Conservation (phyloP, 345 rosid species). For the Hypericum perforatum region DNA sequence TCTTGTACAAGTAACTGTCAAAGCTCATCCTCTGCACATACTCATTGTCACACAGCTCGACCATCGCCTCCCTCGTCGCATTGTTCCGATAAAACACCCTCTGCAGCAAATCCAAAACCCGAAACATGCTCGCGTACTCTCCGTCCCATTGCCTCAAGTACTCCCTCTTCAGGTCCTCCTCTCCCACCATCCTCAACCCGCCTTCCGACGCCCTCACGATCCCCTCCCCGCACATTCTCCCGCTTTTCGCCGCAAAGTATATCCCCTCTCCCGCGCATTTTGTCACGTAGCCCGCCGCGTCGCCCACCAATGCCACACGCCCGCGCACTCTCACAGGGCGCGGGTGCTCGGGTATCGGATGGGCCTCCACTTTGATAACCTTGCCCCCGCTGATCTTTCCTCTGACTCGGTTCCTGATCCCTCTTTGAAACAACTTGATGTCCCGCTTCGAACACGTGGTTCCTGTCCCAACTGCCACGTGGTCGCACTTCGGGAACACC, state of each 20-base stretch:
- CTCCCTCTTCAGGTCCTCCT: constrained; percentile 50
- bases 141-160: constrained; percentile 48
- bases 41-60: constrained; percentile 57
- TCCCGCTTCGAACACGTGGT: constrained; percentile 32
- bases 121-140: constrained; percentile 30
- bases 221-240: constrained; percentile 55
- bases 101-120: constrained; percentile 47
- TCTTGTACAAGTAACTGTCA: constrained; percentile 63
- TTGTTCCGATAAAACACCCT: constrained; percentile 41
- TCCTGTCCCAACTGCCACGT: constrained; percentile 69
- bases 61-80: constrained; percentile 49
- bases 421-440: constrained; percentile 37
- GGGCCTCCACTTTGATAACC: constrained; percentile 63
- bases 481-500: constrained; percentile 75
- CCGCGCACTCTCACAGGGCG: constrained; percentile 40
- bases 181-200: constrained; percentile 31
- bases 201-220: constrained; percentile 51
- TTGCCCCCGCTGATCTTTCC: constrained; percentile 41
- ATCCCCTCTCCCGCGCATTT: constrained; percentile 68
- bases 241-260: constrained; percentile 63
- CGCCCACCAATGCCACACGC: constrained; percentile 55
- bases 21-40: constrained; percentile 64
- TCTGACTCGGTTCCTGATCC: constrained; percentile 35
- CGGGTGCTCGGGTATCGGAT: constrained; percentile 72
- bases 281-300: constrained; percentile 60